These are phyloP conservation scores for Magnaporthiopsis poae DNA, from an alignment of 2,329 filamentous ascomycete species.

Conservation along the genomic window DNA sequence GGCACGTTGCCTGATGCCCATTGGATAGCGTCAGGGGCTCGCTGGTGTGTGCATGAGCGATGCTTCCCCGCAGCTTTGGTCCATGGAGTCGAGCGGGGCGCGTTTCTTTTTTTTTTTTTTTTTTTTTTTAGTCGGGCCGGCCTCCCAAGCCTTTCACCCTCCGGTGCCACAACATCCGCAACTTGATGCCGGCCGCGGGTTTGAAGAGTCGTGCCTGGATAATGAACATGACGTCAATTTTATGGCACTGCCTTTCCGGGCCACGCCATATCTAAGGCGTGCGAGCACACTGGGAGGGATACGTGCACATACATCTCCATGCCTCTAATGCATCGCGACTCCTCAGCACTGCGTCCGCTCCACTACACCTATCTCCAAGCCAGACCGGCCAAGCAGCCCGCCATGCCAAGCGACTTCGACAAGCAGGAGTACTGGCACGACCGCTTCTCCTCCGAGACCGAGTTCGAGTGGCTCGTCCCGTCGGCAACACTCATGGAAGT, in stretches of 20 bases:
- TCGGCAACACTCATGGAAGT: constrained; percentile 32
- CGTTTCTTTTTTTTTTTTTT: too few relatives aligned
- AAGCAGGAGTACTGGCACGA: constrained; percentile 40
- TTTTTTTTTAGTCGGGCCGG: too few relatives aligned
- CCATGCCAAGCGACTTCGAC: constrained; percentile 30
- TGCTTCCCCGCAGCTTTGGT: background rate
- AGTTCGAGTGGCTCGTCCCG: constrained; percentile 38
- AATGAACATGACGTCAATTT: background rate
- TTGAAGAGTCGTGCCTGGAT: background rate
- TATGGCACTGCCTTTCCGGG: background rate
- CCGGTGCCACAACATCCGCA: background rate
- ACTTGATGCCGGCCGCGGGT: background rate
- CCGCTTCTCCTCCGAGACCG: constrained; percentile 33
- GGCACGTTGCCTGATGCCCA: constrained; percentile 4
- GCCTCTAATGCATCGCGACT: background rate
- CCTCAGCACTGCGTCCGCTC: background rate
- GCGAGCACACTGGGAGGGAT: background rate
- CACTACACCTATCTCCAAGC: background rate
- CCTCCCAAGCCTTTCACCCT: background rate
- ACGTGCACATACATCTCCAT: background rate
- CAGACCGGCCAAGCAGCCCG: background rate
- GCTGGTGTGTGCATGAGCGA: background rate
- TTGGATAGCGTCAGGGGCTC: background rate
- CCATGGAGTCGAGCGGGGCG: background rate
- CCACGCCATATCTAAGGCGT: background rate